Conservation (phyloP, 805 yeast species). For the Pichia ethanolica region DNA sequence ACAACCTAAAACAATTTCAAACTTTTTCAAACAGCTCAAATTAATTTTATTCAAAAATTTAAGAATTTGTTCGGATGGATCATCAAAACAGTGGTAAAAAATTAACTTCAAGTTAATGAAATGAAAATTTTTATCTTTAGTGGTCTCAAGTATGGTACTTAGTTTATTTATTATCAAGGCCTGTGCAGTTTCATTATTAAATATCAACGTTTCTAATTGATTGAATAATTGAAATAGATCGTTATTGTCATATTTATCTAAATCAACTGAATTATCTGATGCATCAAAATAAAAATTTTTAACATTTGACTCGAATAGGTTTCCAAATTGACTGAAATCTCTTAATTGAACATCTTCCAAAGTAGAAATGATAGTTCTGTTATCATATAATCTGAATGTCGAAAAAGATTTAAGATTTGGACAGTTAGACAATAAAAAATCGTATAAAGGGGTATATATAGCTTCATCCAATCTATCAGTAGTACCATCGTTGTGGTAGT, state of each 20-base stretch:
- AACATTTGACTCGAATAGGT: background rate
- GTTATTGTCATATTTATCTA: background rate
- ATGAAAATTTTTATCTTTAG: conserved; percentile 3
- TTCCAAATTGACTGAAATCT: conserved; percentile 4
- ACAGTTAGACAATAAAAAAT: conserved; percentile 8
- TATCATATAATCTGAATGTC: background rate
- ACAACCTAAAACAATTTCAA: conserved; percentile 52
- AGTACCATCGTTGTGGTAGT: conserved; percentile 15
- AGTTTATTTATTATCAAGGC: conserved; percentile 29
- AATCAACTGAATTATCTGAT: background rate
- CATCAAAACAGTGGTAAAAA: conserved; percentile 39
- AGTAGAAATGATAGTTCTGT: background rate
- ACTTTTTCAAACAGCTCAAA: conserved; percentile 25
- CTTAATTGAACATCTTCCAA: conserved; percentile 9
- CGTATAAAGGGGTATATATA: conserved; percentile 2
- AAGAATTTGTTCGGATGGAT: conserved; percentile 15
- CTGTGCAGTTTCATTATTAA: conserved; percentile 26
- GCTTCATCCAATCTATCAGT: background rate
- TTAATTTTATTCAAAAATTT: conserved; percentile 27
- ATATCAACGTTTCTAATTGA: conserved; percentile 18
- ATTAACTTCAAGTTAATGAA: conserved; percentile 33
- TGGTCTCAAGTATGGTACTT: background rate
- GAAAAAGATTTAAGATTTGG: conserved; percentile 8
- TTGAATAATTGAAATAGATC: conserved; percentile 27
- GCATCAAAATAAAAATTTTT: background rate